Base-by-base conservation (phyloP, 352 stramenopile genomes). In the Peronospora belbahrii region DNA sequence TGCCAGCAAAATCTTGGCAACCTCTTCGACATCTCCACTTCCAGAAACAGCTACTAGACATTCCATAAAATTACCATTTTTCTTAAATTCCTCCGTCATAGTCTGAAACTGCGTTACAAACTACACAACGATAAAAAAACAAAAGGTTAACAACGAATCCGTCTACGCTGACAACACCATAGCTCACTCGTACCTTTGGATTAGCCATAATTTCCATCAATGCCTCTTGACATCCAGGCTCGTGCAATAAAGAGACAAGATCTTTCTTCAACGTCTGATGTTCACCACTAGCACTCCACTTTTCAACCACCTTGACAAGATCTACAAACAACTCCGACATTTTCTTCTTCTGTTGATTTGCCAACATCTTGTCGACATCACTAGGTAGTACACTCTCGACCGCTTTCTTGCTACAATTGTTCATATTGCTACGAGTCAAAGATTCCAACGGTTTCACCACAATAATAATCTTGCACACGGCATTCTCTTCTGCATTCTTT, bases 121-220 rank as follows among this genome's bases (percentile, higher is more conserved):
- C 65, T 77, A 48, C 36, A 44, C n/a, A 44, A 48, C 18, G 4
- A 45, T 11, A 13, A 48, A 20, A 8, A 18, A 39, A 20, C 49
- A 18, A 18, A 19, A 40, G 13, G 6, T 11, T 9, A 42, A 11
- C n/a, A 42, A 15, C 10, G 15, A 31, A 41, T 20, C 3, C n/a
- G 27, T 13, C n/a, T 37, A 15, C 31, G 5, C n/a, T 10, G 19
- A 25, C 7, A 23, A 30, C 31, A 30, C 13, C 9, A 32, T 14
- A 7, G 17, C 14, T 3, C 24, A 4, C 19, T 24, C 49, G 19
- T 24, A 65, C 56, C 56, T 77, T 83, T 17, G 67, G 48, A 35
- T 76, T 82, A 10, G 62, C 69, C 67, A 84, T 86, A 52, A 90
- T 79, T 54, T 90, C 65, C 40, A 82, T 62, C 13, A 90, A 50